phyloP scores from a whole-genome alignment of 305 asterid species.

The Nicotiana rustica region DNA sequence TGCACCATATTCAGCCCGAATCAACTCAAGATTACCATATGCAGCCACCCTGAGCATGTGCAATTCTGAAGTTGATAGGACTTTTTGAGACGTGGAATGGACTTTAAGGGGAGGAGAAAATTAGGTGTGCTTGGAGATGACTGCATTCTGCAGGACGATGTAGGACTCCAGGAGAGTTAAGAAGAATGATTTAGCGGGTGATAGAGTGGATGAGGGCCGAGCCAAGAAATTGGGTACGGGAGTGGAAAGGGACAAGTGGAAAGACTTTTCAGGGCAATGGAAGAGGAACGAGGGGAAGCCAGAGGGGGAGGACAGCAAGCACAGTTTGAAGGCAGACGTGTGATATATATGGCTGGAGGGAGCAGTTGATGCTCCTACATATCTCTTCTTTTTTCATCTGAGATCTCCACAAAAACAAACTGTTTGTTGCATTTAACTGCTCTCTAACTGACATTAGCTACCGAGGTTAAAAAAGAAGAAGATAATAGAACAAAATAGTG shows the following conservation, averaged over 20 bases:
- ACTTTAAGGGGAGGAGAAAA: background rate
- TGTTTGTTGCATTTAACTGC: background rate
- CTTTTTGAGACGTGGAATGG: background rate
- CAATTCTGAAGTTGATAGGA: background rate
- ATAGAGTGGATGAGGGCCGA: background rate
- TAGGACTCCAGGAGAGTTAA: background rate
- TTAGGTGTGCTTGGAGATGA: constrained; percentile 2
- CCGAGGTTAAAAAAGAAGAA: background rate
- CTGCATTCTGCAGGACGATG: constrained; percentile 5
- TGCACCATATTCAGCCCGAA: constrained; percentile 4
- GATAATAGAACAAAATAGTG: background rate
- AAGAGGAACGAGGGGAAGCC: background rate
- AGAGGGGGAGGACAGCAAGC: background rate
- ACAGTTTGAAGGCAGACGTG: background rate
- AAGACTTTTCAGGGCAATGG: background rate
- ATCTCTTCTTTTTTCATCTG: background rate
- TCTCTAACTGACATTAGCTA: background rate
- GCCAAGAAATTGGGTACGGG: background rate
- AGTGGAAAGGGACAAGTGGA: background rate
- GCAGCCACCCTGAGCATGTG: background rate
- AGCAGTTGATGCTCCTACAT: constrained; percentile 11
- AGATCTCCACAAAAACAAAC: constrained; percentile 24
- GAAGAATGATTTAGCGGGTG: background rate
- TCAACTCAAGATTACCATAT: background rate
- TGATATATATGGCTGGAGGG: background rate